Conservation (phyloP, 208 protist genomes). For the Trypanosoma conorhini region DNA sequence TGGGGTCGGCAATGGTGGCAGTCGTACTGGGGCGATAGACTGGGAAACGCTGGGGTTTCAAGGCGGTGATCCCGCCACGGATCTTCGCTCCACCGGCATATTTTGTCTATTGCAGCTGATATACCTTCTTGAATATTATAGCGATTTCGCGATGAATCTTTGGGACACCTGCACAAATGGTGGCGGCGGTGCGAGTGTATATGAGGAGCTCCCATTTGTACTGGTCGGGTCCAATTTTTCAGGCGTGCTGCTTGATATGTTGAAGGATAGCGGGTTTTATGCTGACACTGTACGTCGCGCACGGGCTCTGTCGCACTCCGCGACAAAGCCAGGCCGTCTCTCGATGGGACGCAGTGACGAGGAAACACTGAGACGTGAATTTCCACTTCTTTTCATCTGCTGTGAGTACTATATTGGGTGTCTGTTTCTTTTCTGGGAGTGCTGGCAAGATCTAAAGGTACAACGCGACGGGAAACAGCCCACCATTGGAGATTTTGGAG, state of each 20-base stretch:
- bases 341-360: neutral
- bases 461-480: constrained; percentile 24
- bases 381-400: constrained; percentile 32
- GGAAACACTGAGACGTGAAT: constrained; percentile 25
- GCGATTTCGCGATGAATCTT: constrained; percentile 38
- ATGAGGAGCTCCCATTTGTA: constrained; percentile 71
- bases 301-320: neutral
- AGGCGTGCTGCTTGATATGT: constrained; percentile 46
- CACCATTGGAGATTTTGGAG: constrained; percentile 39
- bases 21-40: constrained; percentile 20
- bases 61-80: constrained; percentile 74
- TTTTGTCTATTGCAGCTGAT: constrained; percentile 68
- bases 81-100: constrained; percentile 74
- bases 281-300: constrained; percentile 8
- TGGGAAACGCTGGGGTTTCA: constrained; percentile 86
- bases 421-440: constrained; percentile 39
- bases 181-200: constrained; percentile 3
- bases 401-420: constrained; percentile 46
- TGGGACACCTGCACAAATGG: constrained; percentile 54
- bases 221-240: constrained; percentile 79
- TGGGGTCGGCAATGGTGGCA: neutral
- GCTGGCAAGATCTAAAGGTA: constrained; percentile 32
- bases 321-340: neutral
- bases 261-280: constrained; percentile 14
- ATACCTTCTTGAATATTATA: constrained; percentile 77